Evolutionary conservation across 2,329 filamentous ascomycete genomes (phyloP), one percentile per base, ranked within the genome.

Genomic region (Paramyrothecium sp.): DNA sequence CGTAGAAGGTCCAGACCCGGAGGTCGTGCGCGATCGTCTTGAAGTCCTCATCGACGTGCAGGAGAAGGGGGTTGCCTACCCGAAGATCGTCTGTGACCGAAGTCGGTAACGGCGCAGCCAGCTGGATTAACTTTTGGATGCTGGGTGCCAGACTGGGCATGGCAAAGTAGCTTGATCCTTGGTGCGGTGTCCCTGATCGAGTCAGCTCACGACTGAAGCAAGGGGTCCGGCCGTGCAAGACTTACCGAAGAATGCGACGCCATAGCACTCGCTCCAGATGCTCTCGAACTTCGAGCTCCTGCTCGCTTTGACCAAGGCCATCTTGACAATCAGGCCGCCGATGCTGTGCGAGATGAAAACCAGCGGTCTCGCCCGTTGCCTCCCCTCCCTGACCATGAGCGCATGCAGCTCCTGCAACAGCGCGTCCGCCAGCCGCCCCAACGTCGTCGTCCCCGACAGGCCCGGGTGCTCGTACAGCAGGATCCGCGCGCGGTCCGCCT

Each of bases 341-440:
- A 87, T 75, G 51, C 84, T 86, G 57, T 88, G 85, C 12, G 78
- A 84, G 13, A 88, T 75, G 64, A 88, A 86, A 58, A 88, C 77
- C 2, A 88, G 62, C 0, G 85, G 85, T 5, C 85, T 77, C 2
- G 71, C 70, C 10, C 22, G 7, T 47, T 69, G 69, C 20, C 67
- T 65, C 52, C 70, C 69, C 65, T 72, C 69, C 1, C 63, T 65
- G 5, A 58, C 59, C 21, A 78, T 67, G 54, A 77, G 64, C 38
- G 61, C 68, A 23, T 61, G 61, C 12, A 84, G 59, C 23, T 81
- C 74, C 3, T 77, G 67, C 13, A 85, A 64, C 49, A 85, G 64
- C 48, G 78, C 77, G 20, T 78, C 73, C 1, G 82, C 80, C 22
- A 84, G 69, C 0, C 62, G 59, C 3, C 75, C 73, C 48, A 85